A percentile compares a stretch with the other conserved stretches of the same genome.
Evolutionary conservation across 768 basidiomycete species (phyloP).

Genomic region (Roridomyces roridus): DNA sequence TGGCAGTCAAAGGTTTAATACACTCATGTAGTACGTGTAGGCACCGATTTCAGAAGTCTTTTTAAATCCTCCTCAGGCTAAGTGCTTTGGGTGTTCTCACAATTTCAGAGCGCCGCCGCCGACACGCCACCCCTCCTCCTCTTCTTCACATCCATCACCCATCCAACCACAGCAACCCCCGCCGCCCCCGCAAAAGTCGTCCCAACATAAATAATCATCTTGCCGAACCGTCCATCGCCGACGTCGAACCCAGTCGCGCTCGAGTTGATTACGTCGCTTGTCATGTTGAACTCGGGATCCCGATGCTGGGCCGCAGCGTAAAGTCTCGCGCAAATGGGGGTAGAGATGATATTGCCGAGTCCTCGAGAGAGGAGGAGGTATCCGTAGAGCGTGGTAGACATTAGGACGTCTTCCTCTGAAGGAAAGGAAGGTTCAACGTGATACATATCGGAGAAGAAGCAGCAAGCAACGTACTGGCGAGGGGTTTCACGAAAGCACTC

Average conservation of each 20-base stretch:
- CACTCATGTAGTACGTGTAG: too few relatives aligned
- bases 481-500: constrained; percentile 27
- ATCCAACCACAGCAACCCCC: constrained; percentile 29
- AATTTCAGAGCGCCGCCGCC: too few relatives aligned
- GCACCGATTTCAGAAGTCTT: too few relatives aligned
- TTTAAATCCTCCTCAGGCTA: too few relatives aligned
- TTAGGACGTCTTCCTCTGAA: constrained; percentile 31
- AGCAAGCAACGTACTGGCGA: constrained; percentile 27
- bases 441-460: background rate
- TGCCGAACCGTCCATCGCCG: constrained; percentile 31
- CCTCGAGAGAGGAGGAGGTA: constrained; percentile 32
- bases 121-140: background rate
- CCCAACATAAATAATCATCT: constrained; percentile 36
- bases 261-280: too few relatives aligned
- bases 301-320: too few relatives aligned
- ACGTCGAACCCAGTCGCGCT: constrained; percentile 38
- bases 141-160: constrained; percentile 21
- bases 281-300: background rate
- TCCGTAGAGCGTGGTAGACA: constrained; percentile 31
- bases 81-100: too few relatives aligned
- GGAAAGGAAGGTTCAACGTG: too few relatives aligned
- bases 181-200: constrained; percentile 38
- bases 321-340: constrained; percentile 26
- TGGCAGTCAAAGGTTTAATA: too few relatives aligned
- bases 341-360: constrained; percentile 35